Conservation (phyloP, 257 asterid genomes). For the Prunella vulgaris region DNA sequence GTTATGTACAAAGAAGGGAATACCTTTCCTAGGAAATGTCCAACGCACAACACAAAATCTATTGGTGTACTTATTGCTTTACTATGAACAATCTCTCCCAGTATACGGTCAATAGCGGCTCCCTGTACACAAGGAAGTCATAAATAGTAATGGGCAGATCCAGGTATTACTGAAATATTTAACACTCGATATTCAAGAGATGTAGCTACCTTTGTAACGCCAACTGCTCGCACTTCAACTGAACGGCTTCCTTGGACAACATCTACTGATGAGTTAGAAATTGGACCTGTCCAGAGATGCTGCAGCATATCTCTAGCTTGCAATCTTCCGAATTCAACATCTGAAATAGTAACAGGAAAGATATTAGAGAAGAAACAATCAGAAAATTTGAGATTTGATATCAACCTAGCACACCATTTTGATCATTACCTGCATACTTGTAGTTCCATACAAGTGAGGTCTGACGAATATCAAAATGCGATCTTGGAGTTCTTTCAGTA, state of each 20-base stretch:
- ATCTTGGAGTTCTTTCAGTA: constrained; percentile 96
- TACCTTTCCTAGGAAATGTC: constrained; percentile 91
- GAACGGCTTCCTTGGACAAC: constrained; percentile 94
- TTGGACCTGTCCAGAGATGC: constrained; percentile 99
- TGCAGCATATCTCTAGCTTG: constrained; percentile 99
- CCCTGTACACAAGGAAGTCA: constrained; percentile 45
- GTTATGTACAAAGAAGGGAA: neutral
- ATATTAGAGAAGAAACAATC: neutral
- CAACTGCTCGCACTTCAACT: constrained; percentile 94
- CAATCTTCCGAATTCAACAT: constrained; percentile 89
- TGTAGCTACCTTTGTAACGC: constrained; percentile 80
- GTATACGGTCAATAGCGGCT: constrained; percentile 88
- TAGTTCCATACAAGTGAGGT: constrained; percentile 96
- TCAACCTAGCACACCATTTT: constrained; percentile 10
- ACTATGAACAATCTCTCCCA: constrained; percentile 90
- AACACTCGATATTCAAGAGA: neutral
- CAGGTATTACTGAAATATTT: neutral
- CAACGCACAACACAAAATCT: constrained; percentile 81
- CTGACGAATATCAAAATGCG: constrained; percentile 77
- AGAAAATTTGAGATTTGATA: neutral
- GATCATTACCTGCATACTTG: constrained; percentile 77
- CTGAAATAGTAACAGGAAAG: constrained; percentile 30
- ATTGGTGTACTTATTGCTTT: constrained; percentile 73
- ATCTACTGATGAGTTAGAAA: constrained; percentile 90
- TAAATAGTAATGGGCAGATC: neutral